A percentile compares a stretch with the other conserved stretches of the same genome.
These are phyloP conservation scores for Fraxinus greggii DNA, from an alignment of 305 asterid species.

Conservation along the genomic window DNA sequence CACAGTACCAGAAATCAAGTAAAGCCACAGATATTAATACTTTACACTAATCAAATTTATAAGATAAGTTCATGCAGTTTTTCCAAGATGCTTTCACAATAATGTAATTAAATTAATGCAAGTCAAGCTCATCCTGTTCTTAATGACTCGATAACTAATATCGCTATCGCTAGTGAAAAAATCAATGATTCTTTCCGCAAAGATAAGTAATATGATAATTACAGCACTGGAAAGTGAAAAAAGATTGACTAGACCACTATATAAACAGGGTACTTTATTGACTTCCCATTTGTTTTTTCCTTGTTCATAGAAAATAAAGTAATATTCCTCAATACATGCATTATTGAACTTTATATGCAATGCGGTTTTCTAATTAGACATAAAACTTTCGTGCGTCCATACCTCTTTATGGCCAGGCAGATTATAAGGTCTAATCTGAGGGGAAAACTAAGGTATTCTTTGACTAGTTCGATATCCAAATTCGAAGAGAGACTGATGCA, in stretches of 20 bases:
- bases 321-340: neutral
- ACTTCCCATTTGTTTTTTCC: slow-evolving; percentile 2
- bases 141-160: slow-evolving; percentile 12
- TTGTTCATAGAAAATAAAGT: neutral
- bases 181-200: neutral
- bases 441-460: neutral
- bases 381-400: neutral
- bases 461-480: neutral
- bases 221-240: slow-evolving; percentile 11
- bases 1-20: slow-evolving; percentile 28
- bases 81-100: neutral
- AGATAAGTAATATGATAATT: slow-evolving; percentile 1
- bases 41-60: neutral
- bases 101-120: slow-evolving; percentile 3
- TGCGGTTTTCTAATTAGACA: neutral
- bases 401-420: neutral
- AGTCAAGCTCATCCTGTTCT: slow-evolving; percentile 20
- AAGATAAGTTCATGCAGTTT: slow-evolving; percentile 15
- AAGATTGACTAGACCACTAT: neutral
- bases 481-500: neutral
- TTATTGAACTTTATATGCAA: neutral
- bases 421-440: neutral
- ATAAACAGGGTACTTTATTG: neutral
- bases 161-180: slow-evolving; percentile 9
- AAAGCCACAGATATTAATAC: slow-evolving; percentile 8